Evolutionary conservation across 1,139 yeast genomes (phyloP).

Genomic region (Torulaspora pretoriensis): DNA sequence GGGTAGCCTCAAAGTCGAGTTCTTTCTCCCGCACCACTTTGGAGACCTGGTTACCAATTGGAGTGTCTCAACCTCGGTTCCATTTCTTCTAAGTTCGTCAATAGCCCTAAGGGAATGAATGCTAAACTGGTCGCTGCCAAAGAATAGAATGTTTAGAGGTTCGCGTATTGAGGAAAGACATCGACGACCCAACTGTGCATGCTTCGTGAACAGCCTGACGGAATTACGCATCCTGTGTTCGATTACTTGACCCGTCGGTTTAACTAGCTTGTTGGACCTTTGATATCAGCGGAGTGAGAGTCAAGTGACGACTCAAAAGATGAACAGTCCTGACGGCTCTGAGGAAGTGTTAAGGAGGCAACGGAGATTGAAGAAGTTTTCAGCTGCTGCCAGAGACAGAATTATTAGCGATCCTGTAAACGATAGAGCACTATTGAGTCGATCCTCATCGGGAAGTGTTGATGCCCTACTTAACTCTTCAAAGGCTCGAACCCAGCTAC

Average conservation of each 20-base stretch:
- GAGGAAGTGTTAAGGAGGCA: conserved; percentile 1
- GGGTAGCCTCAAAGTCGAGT: conserved; percentile 46
- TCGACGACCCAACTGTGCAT: background rate
- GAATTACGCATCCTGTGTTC: background rate
- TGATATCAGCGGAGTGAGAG: background rate
- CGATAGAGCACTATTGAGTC: conserved; percentile 20
- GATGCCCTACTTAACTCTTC: conserved; percentile 10
- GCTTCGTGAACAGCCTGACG: background rate
- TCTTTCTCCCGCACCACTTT: conserved; percentile 68
- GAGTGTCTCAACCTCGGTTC: conserved; percentile 41
- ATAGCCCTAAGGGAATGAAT: conserved; percentile 52
- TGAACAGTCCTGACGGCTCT: background rate
- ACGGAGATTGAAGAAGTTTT: conserved; percentile 20
- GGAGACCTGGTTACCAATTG: conserved; percentile 65
- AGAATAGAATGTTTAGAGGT: conserved; percentile 52
- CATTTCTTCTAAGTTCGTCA: conserved; percentile 36
- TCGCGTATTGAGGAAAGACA: conserved; percentile 1
- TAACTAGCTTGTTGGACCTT: background rate
- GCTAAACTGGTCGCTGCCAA: conserved; percentile 80
- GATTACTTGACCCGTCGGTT: background rate
- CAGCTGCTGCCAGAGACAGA: conserved; percentile 13
- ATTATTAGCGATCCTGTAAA: conserved; percentile 19
- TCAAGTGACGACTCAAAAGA: background rate
- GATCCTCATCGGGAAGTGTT: conserved; percentile 11
- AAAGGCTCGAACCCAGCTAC: conserved; percentile 11